These are phyloP conservation scores for Sonneratia caseolaris DNA, from an alignment of 345 rosid genomes.

Conservation along the genomic window DNA sequence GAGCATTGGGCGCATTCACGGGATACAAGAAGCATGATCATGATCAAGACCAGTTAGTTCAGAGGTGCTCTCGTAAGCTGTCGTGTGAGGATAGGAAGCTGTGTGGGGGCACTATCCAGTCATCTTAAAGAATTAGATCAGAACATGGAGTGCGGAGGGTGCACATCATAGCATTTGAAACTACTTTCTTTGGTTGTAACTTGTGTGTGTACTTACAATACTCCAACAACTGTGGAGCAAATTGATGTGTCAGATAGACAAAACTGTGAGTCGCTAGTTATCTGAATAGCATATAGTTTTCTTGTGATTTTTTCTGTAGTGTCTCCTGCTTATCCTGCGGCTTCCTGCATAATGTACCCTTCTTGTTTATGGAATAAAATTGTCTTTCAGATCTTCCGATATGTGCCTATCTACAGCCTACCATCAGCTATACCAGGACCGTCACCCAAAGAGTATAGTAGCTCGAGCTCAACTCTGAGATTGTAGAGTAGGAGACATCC, in stretches of 20 bases:
- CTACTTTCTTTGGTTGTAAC: neutral
- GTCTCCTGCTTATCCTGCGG: neutral
- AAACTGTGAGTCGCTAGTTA: neutral
- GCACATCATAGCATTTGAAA: conserved; percentile 11
- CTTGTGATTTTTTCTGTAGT: neutral
- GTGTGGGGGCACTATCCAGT: conserved; percentile 11
- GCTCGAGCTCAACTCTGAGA: too few relatives aligned
- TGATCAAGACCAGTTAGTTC: conserved; percentile 13
- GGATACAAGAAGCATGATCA: conserved; percentile 34
- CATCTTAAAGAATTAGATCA: conserved; percentile 20
- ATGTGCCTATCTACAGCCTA: too few relatives aligned
- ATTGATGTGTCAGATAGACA: neutral
- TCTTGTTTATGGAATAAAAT: neutral
- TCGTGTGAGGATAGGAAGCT: conserved; percentile 16
- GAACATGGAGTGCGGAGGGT: conserved; percentile 24
- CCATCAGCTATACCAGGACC: too few relatives aligned
- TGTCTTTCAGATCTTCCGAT: neutral
- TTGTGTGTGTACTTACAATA: conserved; percentile 2
- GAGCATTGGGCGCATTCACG: conserved; percentile 68
- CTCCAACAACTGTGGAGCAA: neutral
- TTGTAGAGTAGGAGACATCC: too few relatives aligned
- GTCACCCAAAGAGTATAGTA: too few relatives aligned
- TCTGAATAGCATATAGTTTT: neutral
- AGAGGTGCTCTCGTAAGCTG: conserved; percentile 5
- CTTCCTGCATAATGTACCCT: neutral